Base-by-base conservation (phyloP, 2,329 filamentous ascomycete genomes). In the Anthostomella pinea region DNA sequence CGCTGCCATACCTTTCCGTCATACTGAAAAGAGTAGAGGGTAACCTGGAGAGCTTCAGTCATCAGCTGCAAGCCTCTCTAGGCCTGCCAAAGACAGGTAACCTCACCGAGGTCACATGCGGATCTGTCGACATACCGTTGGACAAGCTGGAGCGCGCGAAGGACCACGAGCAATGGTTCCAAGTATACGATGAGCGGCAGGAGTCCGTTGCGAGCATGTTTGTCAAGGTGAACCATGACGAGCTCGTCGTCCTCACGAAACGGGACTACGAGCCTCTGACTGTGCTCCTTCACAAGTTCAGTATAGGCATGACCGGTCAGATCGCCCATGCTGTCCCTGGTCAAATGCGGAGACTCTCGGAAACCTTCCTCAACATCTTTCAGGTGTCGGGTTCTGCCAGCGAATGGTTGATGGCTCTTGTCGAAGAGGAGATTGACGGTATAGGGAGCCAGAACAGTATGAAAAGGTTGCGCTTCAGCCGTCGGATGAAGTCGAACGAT, bases 341-440 rank as follows among this genome's bases (percentile, higher is more conserved):
- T 3, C 85, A 88, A 54, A 70, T 96, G 21, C 84, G 85, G 35
- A 75, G 79, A n/a, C 63, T 97, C 7, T 86, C 89, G 2, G 90
- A 96, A 57, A 81, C 85, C 18, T 79, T 97, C 23, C 68, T 97
- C 46, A 94, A 97, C 58, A 95, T 98, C 34, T 98, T 91, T 54
- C 93, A 98, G 57, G 90, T 95, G 3, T 91, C 89, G 3, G 88
- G 87, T 0, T 79, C 79, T 23, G 85, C 87, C 3, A 76, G 77
- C 27, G 88, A 96, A 41, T 98, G 93, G 93, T 75, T 98, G 15
- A 93, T 88, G 72, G 83, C 87, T 3, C 70, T 98, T 25, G 87
- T 96, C 0, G 93, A 98, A 62, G 91, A 97, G 57, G 93, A 98
- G 62, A 97, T 98, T 39, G 93, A 97, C 55, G 91, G 91, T 1